These are phyloP conservation scores for Hanseniaspora clermontiae DNA, from an alignment of 805 yeast species.

Conservation along the genomic window DNA sequence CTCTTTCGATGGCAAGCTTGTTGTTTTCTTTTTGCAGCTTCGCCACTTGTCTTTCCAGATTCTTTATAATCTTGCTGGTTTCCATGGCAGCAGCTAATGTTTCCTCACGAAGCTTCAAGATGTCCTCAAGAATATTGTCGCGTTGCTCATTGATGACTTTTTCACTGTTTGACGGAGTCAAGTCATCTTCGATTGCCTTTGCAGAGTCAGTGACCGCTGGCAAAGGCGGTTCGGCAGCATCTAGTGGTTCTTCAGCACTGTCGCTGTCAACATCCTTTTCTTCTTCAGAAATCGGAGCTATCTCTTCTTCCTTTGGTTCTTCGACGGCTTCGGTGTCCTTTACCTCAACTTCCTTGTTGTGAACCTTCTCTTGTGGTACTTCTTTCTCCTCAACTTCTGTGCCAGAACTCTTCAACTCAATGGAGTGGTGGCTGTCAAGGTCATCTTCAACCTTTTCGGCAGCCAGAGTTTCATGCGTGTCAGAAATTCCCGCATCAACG, in stretches of 20 bases:
- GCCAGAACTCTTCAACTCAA: not conserved
- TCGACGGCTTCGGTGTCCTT: not conserved
- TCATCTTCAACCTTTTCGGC: not conserved
- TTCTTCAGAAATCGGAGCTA: not conserved
- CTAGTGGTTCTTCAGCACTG: too few relatives aligned
- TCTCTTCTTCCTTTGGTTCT: not conserved
- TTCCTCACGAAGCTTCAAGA: constrained; percentile 6
- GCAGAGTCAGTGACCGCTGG: not conserved
- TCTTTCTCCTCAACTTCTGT: not conserved
- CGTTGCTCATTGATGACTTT: not conserved
- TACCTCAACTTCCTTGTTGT: not conserved
- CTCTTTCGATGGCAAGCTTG: not conserved
- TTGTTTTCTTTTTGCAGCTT: not conserved
- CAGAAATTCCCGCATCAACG: not conserved
- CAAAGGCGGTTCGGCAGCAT: not conserved
- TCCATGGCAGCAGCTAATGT: constrained; percentile 5
- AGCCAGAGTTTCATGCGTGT: not conserved
- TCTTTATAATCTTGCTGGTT: constrained; percentile 4
- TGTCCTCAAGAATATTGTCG: not conserved
- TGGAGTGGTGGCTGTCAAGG: not conserved
- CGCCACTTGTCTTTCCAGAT: not conserved
- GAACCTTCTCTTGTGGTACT: not conserved
- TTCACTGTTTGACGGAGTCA: not conserved
- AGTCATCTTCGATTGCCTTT: not conserved
- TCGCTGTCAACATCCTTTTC: not conserved